phyloP scores from a whole-genome alignment of 2,329 filamentous ascomycete species.

The Diaporthe capsici region DNA sequence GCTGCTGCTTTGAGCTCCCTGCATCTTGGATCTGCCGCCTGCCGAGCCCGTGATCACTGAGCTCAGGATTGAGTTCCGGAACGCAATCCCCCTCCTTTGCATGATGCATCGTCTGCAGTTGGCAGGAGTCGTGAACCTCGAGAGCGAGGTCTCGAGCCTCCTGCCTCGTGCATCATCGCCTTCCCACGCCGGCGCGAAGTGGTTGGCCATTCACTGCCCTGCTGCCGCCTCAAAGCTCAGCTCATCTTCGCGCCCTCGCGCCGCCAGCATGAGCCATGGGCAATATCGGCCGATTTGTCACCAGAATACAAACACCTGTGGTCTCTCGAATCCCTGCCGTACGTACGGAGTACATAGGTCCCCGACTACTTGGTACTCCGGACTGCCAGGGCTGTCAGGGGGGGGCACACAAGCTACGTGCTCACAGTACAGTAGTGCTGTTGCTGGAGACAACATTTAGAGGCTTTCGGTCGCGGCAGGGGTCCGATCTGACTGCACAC shows the following conservation, averaged over 20 bases:
- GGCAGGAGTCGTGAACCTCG: constrained; percentile 31
- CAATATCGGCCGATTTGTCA: background rate
- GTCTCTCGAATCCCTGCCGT: constrained; percentile 2
- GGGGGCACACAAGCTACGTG: constrained; percentile 10
- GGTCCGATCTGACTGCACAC: constrained; percentile 26
- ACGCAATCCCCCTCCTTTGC: constrained; percentile 33
- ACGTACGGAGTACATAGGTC: background rate
- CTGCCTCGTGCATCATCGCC: background rate
- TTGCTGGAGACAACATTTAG: background rate
- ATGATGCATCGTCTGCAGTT: constrained; percentile 37
- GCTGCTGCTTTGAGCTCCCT: constrained; percentile 39
- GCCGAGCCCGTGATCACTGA: constrained; percentile 36
- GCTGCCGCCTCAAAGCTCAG: constrained; percentile 26
- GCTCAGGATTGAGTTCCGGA: constrained; percentile 37
- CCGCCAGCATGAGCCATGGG: background rate
- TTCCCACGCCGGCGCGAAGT: constrained; percentile 6
- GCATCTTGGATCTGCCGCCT: constrained; percentile 39
- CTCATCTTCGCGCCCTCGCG: background rate
- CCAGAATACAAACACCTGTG: background rate
- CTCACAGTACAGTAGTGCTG: constrained; percentile 13
- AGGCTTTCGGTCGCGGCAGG: constrained; percentile 10
- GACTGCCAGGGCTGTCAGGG: constrained; percentile 6
- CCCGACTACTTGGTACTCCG: constrained; percentile 3
- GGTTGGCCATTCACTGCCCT: background rate
- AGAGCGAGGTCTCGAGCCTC: constrained; percentile 23